Conservation (phyloP, 495 filamentous ascomycete species). For the Talaromyces proteolyticus region DNA sequence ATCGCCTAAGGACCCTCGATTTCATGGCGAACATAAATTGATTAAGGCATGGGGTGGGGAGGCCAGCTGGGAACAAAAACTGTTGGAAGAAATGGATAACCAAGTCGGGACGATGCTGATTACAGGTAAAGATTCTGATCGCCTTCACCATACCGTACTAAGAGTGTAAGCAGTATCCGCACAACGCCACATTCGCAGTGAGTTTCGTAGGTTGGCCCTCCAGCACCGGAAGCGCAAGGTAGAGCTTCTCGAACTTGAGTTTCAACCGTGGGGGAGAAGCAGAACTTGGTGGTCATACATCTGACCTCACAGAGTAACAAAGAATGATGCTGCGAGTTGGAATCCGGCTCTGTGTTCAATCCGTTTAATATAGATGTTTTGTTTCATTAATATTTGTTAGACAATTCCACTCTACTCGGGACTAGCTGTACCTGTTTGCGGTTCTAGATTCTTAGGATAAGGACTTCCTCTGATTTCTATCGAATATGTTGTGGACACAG, state of each 20-base stretch:
- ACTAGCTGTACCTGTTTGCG: too few species aligned
- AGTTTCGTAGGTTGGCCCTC: not conserved
- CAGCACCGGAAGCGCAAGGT: not conserved
- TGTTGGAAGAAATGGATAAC: slow-evolving; percentile 2
- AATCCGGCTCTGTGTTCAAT: too few species aligned
- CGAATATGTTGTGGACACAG: too few species aligned
- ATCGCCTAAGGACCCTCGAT: too few species aligned
- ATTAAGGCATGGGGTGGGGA: slow-evolving; percentile 8
- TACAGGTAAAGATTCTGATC: slow-evolving; percentile 13
- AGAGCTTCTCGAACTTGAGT: not conserved
- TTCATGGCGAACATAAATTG: slow-evolving; percentile 6
- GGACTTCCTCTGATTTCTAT: too few species aligned
- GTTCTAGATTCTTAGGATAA: too few species aligned
- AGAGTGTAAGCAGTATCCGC: not conserved
- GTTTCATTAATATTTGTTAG: too few species aligned
- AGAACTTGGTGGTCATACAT: too few species aligned
- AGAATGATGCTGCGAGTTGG: too few species aligned
- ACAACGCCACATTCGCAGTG: not conserved
- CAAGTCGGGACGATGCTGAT: slow-evolving; percentile 18
- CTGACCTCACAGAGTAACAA: too few species aligned
- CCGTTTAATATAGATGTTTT: too few species aligned
- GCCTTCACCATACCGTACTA: not conserved
- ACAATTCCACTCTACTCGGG: too few species aligned
- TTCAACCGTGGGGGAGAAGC: not conserved
- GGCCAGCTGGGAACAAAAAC: slow-evolving; percentile 6